Base-by-base conservation (phyloP, 2,329 filamentous ascomycete species). In the Hirsutella thompsonii region DNA sequence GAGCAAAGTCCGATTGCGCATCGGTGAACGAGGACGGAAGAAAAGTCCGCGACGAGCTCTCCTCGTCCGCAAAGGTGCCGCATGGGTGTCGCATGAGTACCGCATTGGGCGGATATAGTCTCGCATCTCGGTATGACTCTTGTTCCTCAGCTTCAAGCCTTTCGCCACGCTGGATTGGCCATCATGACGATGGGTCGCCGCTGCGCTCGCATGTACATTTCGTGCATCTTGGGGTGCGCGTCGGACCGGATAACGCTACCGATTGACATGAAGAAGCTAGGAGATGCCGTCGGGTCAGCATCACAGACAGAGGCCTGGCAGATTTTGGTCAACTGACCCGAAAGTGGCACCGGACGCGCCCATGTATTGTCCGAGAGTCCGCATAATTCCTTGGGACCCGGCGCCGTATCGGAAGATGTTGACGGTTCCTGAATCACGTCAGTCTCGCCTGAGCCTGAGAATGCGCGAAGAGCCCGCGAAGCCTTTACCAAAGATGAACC, bases 311-410 rank as follows among this genome's bases (percentile, higher is more conserved):
- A 20, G 32, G 14, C 33, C 16, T 40, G 16, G 20, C 34, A 28
- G 13, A 13, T n/a, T 2, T 4, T 3, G 20, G 23, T 5, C 23
- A 20, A 37, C 38, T 20, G 76, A 94, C 90, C 90, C 92, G 61
- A 98, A 98, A 9, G 90, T 96, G 37, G 88, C 87, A 33, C 89
- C 89, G 20, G 90, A 96, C 36, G 86, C 89, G 28, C 86, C 66
- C 92, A 98, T 98, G 62, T 94, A 96, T 63, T 96, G 92, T 47
- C 92, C 90, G 38, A 98, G 67, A 26, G 89, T 95, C 55, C 92
- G 74, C 75, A 94, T 86, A 57, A 96, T 85, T 42, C 92, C 92
- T 54, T 94, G 93, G 8, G 87, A 79, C 19, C 92, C 92, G 40
- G 90, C 87, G 44, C 92, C 92, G 57, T 90, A 94, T 62, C 92